Base-by-base conservation (phyloP, 768 basidiomycete genomes). In the Pisolithus orientalis region DNA sequence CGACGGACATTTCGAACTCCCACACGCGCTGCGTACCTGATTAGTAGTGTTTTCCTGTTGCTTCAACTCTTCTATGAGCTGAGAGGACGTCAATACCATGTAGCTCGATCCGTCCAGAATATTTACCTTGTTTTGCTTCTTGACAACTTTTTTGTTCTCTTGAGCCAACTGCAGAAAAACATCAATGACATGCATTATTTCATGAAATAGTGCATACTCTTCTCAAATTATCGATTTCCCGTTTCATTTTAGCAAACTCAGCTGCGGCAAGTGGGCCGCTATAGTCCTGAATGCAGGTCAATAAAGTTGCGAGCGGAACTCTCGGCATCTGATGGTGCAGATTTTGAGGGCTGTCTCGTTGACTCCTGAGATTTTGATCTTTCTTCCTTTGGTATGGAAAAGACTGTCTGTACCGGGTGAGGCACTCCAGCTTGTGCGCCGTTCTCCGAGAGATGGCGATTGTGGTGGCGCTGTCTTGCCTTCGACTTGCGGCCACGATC, bases 41-140 rank as follows among this genome's bases (percentile, higher is more conserved):
- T 63, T 67, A 44, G 67, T 65, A 2, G 63, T 54, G 34, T 59
- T 62, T 2, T 80, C 57, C 57, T 83, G 75, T 21, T 67, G 65
- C 56, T 72, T 75, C 21, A 78, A 59, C 50, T 83, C 80, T 46
- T 80, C 79, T 27, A 83, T 75, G 56, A 71, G 70, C 83, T 84
- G 31, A 47, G 40, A 17, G 27, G 14, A 6, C 7, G 39, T 68
- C 32, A 59, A 34, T 39, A 37, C 13, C 16, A 29, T 7, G 44
- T 27, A 6, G 13, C 21, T 7, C 3, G 3, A 50, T 2, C 17
- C 16, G 9, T 2, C 29, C 37, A 24, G n/a, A 14, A 14, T n/a
- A 54, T 61, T 49, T 25, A 82, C 84, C 75, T 84, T 85, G 44
- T 59, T 67, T 55, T 85, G 80, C 53, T 79, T 80, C 68, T 76